Percentiles rank a stretch among this genome's conserved stretches.
These are phyloP conservation scores for Chaetomium sp. DNA, from an alignment of 2,329 filamentous ascomycete genomes.

Conservation along the genomic window DNA sequence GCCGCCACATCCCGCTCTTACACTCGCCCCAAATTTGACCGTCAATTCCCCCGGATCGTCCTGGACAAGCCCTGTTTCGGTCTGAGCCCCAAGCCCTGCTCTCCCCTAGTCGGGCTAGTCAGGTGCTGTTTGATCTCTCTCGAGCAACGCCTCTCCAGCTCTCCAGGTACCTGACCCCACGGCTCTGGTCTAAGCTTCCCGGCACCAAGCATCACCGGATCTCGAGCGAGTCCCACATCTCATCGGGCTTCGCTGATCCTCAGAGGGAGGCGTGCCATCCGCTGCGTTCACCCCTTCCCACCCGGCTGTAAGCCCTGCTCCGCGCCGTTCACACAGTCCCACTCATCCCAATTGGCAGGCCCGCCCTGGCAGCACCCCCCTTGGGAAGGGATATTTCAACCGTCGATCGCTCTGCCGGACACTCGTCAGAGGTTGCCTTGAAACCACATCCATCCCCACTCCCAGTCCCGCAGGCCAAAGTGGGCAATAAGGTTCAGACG, in stretches of 20 bases:
- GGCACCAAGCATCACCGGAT: slow-evolving; percentile 33
- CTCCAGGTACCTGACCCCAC: slow-evolving; percentile 26
- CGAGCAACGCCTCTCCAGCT: slow-evolving; percentile 10
- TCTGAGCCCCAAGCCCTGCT: slow-evolving; percentile 18
- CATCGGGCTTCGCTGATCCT: slow-evolving; percentile 19
- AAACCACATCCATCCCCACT: slow-evolving; percentile 31
- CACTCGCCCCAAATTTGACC: slow-evolving; percentile 33
- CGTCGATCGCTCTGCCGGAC: slow-evolving; percentile 56
- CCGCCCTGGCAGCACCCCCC: slow-evolving; percentile 35
- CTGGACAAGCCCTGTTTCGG: slow-evolving; percentile 27
- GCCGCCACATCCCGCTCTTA: slow-evolving; percentile 2
- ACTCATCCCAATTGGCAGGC: slow-evolving; percentile 27
- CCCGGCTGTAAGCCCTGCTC: slow-evolving; percentile 28
- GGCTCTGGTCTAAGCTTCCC: slow-evolving; percentile 19
- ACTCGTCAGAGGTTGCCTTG: slow-evolving; percentile 53
- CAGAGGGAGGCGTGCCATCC: slow-evolving; percentile 17
- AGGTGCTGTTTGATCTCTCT: slow-evolving; percentile 29
- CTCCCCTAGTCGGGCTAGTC: slow-evolving; percentile 19
- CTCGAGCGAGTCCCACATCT: slow-evolving; percentile 28
- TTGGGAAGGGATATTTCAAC: slow-evolving; percentile 53
- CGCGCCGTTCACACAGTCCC: slow-evolving; percentile 25
- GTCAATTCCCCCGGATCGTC: slow-evolving; percentile 36
- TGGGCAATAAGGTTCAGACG: slow-evolving; percentile 48
- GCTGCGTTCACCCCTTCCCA: slow-evolving; percentile 27
- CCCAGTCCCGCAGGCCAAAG: slow-evolving; percentile 46